phyloP scores from a whole-genome alignment of 257 asterid genomes.

The Rauvolfia tetraphylla region DNA sequence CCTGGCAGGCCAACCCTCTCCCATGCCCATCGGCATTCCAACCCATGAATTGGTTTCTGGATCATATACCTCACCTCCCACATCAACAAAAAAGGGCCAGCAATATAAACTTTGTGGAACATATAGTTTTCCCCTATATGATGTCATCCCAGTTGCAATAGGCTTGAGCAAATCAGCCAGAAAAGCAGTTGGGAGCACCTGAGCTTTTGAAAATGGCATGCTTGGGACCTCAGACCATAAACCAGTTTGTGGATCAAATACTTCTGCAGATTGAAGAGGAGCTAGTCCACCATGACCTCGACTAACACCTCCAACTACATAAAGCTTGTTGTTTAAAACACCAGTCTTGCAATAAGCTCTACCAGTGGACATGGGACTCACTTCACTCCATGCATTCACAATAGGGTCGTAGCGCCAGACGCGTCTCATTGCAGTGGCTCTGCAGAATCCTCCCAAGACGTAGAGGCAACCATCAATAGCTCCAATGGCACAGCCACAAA shows the following conservation, averaged over 20 bases:
- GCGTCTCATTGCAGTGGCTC: slow-evolving; percentile 48
- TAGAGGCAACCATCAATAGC: slow-evolving; percentile 75
- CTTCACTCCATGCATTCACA: slow-evolving; percentile 66
- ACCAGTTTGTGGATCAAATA: slow-evolving; percentile 68
- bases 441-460: slow-evolving; percentile 75
- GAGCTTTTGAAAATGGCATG: slow-evolving; percentile 91
- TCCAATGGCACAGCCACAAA: slow-evolving; percentile 83
- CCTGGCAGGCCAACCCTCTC: slow-evolving; percentile 97
- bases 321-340: slow-evolving; percentile 64
- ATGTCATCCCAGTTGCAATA: slow-evolving; percentile 87
- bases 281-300: slow-evolving; percentile 68
- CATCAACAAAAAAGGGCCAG: slow-evolving; percentile 94
- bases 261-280: slow-evolving; percentile 92
- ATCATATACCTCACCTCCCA: slow-evolving; percentile 93
- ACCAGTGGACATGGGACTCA: slow-evolving; percentile 61
- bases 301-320: slow-evolving; percentile 87
- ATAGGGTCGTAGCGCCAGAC: slow-evolving; percentile 78
- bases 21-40: slow-evolving; percentile 94
- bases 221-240: slow-evolving; percentile 77
- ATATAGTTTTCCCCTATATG: slow-evolving; percentile 73
- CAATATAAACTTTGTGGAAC: slow-evolving; percentile 92
- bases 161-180: slow-evolving; percentile 89
- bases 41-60: slow-evolving; percentile 81
- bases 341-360: slow-evolving; percentile 88
- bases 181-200: slow-evolving; percentile 79